These are phyloP conservation scores for Isabelozyma gotoi DNA, from an alignment of 805 yeast species.

Conservation along the genomic window DNA sequence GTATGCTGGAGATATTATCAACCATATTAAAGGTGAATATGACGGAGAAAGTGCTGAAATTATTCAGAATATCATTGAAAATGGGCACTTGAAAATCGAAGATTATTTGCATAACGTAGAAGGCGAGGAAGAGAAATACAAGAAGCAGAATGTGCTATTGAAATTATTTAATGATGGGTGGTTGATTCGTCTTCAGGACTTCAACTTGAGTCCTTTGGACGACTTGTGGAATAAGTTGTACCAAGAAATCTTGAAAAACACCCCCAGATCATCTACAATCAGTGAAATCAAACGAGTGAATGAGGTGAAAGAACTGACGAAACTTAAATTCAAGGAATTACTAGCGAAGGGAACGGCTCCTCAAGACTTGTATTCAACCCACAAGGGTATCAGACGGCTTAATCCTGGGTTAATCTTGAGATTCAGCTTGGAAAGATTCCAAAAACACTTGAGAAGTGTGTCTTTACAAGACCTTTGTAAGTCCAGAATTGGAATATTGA, in stretches of 20 bases:
- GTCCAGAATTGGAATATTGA: constrained; percentile 66
- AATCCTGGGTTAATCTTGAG: constrained; percentile 53
- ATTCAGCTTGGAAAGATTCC: constrained; percentile 64
- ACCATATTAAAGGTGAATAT: constrained; percentile 46
- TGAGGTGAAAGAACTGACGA: constrained; percentile 62
- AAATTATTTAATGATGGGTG: constrained; percentile 35
- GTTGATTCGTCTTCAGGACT: constrained; percentile 30
- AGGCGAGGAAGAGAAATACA: constrained; percentile 16
- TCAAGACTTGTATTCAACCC: constrained; percentile 22
- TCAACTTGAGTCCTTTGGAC: constrained; percentile 32
- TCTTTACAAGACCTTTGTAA: constrained; percentile 63
- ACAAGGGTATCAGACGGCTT: constrained; percentile 42
- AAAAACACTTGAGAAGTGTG: constrained; percentile 62
- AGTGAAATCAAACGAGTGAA: constrained; percentile 44
- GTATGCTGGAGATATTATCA: constrained; percentile 75
- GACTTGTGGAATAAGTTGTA: constrained; percentile 39
- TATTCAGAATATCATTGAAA: constrained; percentile 64
- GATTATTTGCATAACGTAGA: constrained; percentile 39
- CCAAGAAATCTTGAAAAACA: constrained; percentile 32
- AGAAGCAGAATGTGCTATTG: constrained; percentile 23
- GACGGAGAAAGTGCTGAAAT: constrained; percentile 54
- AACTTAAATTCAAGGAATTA: constrained; percentile 30
- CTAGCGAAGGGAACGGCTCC: constrained; percentile 28
- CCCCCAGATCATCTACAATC: constrained; percentile 35
- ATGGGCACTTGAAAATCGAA: constrained; percentile 62